Evolutionary conservation across 2,329 filamentous ascomycete species (phyloP).

Genomic region (Fusarium dimerum): DNA sequence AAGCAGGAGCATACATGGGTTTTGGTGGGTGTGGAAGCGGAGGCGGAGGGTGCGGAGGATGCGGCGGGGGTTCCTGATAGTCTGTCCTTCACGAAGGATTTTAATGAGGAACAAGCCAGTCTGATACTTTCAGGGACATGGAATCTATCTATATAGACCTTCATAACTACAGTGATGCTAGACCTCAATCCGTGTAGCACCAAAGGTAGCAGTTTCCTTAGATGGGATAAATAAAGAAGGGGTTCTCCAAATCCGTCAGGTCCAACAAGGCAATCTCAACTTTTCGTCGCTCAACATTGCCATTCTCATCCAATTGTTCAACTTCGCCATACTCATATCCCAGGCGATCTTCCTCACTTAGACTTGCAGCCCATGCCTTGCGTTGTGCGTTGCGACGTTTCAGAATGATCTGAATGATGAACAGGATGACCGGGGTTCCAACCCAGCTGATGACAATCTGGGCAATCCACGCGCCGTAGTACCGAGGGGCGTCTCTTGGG

Average conservation of each 20-base stretch:
- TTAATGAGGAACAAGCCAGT: too few relatives aligned
- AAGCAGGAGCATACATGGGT: conserved; percentile 36
- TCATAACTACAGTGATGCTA: too few relatives aligned
- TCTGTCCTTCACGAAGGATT: too few relatives aligned
- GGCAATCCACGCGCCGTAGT: conserved; percentile 28
- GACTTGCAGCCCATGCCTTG: conserved; percentile 7
- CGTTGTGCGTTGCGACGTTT: conserved; percentile 33
- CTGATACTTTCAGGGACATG: too few relatives aligned
- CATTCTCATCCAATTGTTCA: conserved; percentile 31
- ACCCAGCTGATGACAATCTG: conserved; percentile 36
- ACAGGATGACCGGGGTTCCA: conserved; percentile 35
- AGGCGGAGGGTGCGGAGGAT: conserved; percentile 17
- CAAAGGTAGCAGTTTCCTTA: neutral
- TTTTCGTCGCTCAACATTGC: conserved; percentile 29
- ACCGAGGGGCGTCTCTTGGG: conserved; percentile 26
- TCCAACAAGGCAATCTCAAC: conserved; percentile 40
- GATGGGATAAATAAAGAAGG: conserved; percentile 37
- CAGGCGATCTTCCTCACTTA: conserved; percentile 15
- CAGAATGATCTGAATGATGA: conserved; percentile 35
- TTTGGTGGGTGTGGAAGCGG: conserved; percentile 38
- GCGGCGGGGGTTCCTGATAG: conserved; percentile 3
- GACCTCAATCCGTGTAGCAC: too few relatives aligned
- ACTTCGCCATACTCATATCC: conserved; percentile 29
- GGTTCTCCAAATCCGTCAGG: conserved; percentile 42
- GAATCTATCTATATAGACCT: too few relatives aligned